Percentiles rank a stretch among this genome's conserved stretches.
Conservation (phyloP, 2,329 filamentous ascomycete species). For the Zarea fungicola region DNA sequence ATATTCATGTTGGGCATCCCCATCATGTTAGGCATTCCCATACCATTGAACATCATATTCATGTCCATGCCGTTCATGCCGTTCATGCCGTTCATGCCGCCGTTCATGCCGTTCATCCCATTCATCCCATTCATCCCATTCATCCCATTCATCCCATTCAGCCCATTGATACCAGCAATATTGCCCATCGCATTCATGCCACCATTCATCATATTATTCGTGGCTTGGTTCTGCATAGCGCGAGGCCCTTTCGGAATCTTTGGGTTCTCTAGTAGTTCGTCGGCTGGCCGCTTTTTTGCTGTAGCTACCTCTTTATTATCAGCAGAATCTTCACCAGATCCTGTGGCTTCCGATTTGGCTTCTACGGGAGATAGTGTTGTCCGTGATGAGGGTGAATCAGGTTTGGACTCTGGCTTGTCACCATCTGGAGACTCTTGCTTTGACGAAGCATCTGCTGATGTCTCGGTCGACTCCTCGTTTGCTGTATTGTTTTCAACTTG, state of each 20-base stretch:
- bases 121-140: conserved; percentile 9
- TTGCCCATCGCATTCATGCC: conserved; percentile 28
- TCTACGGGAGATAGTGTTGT: conserved; percentile 22
- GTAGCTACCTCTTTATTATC: conserved; percentile 28
- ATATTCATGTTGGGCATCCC: conserved; percentile 33
- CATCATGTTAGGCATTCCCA: conserved; percentile 26
- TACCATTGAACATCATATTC: conserved; percentile 21
- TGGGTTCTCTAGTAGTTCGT: conserved; percentile 61
- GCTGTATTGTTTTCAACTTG: conserved; percentile 21
- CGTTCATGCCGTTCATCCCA: conserved; percentile 18
- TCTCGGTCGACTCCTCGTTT: neutral
- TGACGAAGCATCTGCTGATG: neutral
- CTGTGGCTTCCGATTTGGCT: conserved; percentile 32
- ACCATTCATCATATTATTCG: conserved; percentile 40
- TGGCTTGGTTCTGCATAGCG: conserved; percentile 55
- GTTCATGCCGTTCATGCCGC: conserved; percentile 28
- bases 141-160: conserved; percentile 17
- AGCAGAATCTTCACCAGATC: conserved; percentile 27
- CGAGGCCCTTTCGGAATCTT: conserved; percentile 61
- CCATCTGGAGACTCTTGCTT: neutral
- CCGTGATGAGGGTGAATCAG: conserved; percentile 20
- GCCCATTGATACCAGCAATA: neutral
- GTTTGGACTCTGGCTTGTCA: neutral
- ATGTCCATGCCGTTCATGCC: conserved; percentile 25
- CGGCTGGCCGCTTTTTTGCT: conserved; percentile 77